Evolutionary conservation across 495 filamentous ascomycete species (phyloP).

Genomic region (Xylaria palmicola): DNA sequence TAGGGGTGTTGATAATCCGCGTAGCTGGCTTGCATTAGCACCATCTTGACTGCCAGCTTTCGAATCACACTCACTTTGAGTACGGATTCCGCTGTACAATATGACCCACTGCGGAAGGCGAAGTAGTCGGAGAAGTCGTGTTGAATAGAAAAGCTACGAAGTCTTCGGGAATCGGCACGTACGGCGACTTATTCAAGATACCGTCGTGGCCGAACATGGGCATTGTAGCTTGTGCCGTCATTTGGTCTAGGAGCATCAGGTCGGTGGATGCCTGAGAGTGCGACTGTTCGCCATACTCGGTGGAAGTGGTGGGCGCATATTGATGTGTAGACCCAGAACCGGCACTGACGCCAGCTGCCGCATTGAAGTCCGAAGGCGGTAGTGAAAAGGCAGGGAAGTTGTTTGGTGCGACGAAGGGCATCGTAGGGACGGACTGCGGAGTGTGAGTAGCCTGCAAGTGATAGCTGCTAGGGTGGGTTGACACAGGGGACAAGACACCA

Average conservation of each 20-base stretch:
- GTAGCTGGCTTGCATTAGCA: constrained; percentile 37
- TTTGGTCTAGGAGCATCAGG: constrained; percentile 63
- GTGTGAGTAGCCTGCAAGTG: constrained; percentile 44
- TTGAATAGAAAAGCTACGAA: constrained; percentile 92
- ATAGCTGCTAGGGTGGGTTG: constrained; percentile 45
- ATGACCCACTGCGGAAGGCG: constrained; percentile 39
- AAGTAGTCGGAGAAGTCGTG: constrained; percentile 48
- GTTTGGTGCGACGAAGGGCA: constrained; percentile 49
- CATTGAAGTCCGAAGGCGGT: constrained; percentile 53
- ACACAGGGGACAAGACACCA: constrained; percentile 50
- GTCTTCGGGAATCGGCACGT: constrained; percentile 81
- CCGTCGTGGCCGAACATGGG: constrained; percentile 83
- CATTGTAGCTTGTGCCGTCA: constrained; percentile 66
- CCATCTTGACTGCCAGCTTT: neutral
- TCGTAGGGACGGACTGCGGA: constrained; percentile 39
- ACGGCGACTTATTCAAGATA: constrained; percentile 76
- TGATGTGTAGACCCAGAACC: constrained; percentile 31
- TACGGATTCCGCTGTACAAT: constrained; percentile 47
- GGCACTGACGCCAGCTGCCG: constrained; percentile 29
- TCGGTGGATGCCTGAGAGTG: constrained; percentile 48
- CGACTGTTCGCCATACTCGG: constrained; percentile 44
- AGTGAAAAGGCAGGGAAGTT: constrained; percentile 57
- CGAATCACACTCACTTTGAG: constrained; percentile 42
- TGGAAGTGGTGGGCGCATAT: constrained; percentile 40
- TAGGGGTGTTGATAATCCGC: constrained; percentile 51